Conservation (phyloP, 495 filamentous ascomycete genomes). For the Ascobolus immersus region DNA sequence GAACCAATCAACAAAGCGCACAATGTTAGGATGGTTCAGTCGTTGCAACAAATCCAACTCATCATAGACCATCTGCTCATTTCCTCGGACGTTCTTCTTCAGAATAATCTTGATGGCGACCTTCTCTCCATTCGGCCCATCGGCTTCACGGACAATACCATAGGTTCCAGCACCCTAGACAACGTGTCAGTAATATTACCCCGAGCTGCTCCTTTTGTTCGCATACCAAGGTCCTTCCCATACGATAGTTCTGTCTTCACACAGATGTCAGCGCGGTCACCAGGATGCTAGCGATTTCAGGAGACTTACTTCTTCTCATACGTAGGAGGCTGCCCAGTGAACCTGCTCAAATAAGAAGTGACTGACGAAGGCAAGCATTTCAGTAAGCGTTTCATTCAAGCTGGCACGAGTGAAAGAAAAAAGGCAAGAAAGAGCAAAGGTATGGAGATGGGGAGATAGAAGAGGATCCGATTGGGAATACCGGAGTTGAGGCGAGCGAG, state of each 20-base stretch:
- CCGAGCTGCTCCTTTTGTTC: background rate
- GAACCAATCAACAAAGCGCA: constrained; percentile 97
- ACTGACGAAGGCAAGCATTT: constrained; percentile 25
- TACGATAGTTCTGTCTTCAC: constrained; percentile 54
- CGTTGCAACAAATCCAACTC: constrained; percentile 78
- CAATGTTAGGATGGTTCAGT: constrained; percentile 84
- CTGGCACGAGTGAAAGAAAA: no score
- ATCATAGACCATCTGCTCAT: constrained; percentile 96
- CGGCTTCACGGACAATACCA: constrained; percentile 90
- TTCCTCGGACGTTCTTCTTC: constrained; percentile 97
- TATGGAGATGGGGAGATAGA: no score
- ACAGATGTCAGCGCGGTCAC: background rate
- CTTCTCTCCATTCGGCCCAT: constrained; percentile 52
- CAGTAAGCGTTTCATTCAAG: no score
- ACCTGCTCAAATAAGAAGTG: constrained; percentile 82
- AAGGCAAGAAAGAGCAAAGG: no score
- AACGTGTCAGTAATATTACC: background rate
- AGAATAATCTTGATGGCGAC: constrained; percentile 97
- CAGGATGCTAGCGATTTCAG: background rate
- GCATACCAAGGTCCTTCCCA: constrained; percentile 52
- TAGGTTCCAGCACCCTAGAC: constrained; percentile 69
- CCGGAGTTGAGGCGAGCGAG: no score
- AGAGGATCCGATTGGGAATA: no score
- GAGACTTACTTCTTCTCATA: constrained; percentile 79
- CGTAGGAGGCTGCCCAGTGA: constrained; percentile 88